Evolutionary conservation across 306 rosid genomes (phyloP), one percentile per base, ranked within the genome.

Genomic region (Cucurbita pepo): DNA sequence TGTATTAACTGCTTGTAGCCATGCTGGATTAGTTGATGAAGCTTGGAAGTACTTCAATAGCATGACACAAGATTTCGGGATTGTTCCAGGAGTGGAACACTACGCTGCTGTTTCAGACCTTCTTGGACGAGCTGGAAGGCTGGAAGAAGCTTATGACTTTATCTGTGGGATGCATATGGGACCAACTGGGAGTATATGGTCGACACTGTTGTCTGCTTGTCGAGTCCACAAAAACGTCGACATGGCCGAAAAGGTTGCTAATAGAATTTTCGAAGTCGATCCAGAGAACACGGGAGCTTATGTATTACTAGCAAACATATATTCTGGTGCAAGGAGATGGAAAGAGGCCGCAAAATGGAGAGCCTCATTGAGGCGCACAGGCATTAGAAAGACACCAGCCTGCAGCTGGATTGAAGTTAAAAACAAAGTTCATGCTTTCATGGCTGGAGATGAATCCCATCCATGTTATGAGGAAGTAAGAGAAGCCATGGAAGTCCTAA

Each of bases 341-440:
- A 85, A 82, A 82, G 93, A 90, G 53, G 96, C 87, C 44, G 91
- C 93, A 19, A 79, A 80, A 54, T 72, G 91, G 81, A 88, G 98
- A 83, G 73, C 78, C 72, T 59, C 5, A 22, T 71, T 92, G 88
- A 90, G 85, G 78, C 76, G 75, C 13, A 83, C 15, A 60, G 96
- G 96, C 18, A 73, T 92, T 81, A 90, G 81, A 82, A 92, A 92
- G 83, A 88, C 77, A 52, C 96, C 93, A 9, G 98, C 87, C 11
- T 87, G 98, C 82, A 90, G 98, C 85, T 90, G 98, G 98, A 87
- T 90, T 60, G 98, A 90, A 78, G 88, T 90, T 79, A 84, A 82
- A 61, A 85, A 86, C 77, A 76, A 71, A 76, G 85, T 87, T 8
- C 96, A 92, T 57, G 83, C 86, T 74, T 92, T 92, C 77, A 71